Percentiles rank a stretch among this genome's conserved stretches.
Evolutionary conservation across 371 early-diverging fungal species (phyloP).

Genomic region (Mortierella sp.): DNA sequence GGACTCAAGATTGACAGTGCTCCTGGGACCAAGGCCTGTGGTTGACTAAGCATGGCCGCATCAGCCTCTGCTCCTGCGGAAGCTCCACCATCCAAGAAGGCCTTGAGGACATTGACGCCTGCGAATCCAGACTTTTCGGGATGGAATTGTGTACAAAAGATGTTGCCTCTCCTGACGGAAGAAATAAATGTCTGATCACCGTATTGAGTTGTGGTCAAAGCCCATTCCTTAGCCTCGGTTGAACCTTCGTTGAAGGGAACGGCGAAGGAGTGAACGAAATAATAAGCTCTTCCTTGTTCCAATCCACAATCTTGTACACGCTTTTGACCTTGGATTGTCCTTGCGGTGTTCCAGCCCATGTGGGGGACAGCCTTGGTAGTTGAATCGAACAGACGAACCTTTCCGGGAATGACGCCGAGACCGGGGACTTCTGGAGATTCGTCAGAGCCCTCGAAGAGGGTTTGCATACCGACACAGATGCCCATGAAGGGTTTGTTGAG

Average conservation of each 20-base stretch:
- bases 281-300: slow-evolving; percentile 73
- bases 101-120: slow-evolving; percentile 83
- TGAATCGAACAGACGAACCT: slow-evolving; percentile 74
- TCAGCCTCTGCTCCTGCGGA: slow-evolving; percentile 17
- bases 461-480: slow-evolving; percentile 98
- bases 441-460: slow-evolving; percentile 91
- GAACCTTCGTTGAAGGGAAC: slow-evolving; percentile 68
- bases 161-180: slow-evolving; percentile 83
- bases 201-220: slow-evolving; percentile 85
- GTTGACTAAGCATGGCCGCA: slow-evolving; percentile 15
- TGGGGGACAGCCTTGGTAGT: slow-evolving; percentile 91
- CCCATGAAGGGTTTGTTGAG: slow-evolving; percentile 94
- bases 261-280: slow-evolving; percentile 97
- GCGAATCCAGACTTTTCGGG: slow-evolving; percentile 97
- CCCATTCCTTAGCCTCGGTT: slow-evolving; percentile 72
- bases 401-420: slow-evolving; percentile 86
- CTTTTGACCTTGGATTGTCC: slow-evolving; percentile 43
- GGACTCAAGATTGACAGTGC: slow-evolving; percentile 28
- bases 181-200: slow-evolving; percentile 89
- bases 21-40: slow-evolving; percentile 6
- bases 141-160: slow-evolving; percentile 97
- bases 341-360: slow-evolving; percentile 96
- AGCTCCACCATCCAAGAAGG: slow-evolving; percentile 76
- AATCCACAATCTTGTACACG: slow-evolving; percentile 54
- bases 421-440: slow-evolving; percentile 88